Evolutionary conservation across 306 rosid genomes (phyloP), one percentile per base, ranked within the genome.

Genomic region (Citrullus mucosospermus): DNA sequence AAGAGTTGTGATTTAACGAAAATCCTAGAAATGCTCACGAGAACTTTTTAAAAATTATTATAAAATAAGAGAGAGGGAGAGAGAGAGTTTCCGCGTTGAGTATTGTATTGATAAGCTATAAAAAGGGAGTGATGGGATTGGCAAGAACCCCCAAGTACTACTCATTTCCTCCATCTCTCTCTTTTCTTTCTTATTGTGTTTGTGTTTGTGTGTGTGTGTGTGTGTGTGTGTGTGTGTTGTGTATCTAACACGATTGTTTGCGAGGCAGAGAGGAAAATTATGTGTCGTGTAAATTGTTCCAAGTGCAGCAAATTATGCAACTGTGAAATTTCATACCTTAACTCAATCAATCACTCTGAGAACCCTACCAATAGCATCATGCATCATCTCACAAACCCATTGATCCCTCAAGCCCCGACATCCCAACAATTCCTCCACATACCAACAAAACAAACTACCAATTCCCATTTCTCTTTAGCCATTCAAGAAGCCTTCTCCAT

Each of bases 401-500:
- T 90, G 38, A 82, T 88, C 78, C 51, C 82, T 39, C 83, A 80
- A 46, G 10, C 25, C 78, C 78, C 18, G 58, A 18, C 80, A 81
- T 7, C 78, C 34, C 70, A 76, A 18, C 58, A 63, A 12, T 50
- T 80, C 63, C 16, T 80, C 63, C 16, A 65, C 18, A 25, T 50
- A n/a, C 58, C 34, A 54, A 17, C 44, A 2, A 15, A 54, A 41
- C 39, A 72, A 32, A 80, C 78, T 75, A 14, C 18, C 50, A 67
- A 53, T 28, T 16, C 41, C 77, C 86, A 83, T 79, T 12, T 85
- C n/a, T 55, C 89, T 7, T 25, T 65, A 4, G 73, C 85, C 25
- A 1, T 88, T 6, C 61, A 63, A 32, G 98, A 93, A 81, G 78
- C 82, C 22, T 34, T 76, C 7, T 84, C 92, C 70, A 83, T 90